Percentiles rank a stretch among this genome's conserved stretches.
These are phyloP conservation scores for Eimeria necatrix DNA, from an alignment of 169 alveolate species.

Conservation along the genomic window DNA sequence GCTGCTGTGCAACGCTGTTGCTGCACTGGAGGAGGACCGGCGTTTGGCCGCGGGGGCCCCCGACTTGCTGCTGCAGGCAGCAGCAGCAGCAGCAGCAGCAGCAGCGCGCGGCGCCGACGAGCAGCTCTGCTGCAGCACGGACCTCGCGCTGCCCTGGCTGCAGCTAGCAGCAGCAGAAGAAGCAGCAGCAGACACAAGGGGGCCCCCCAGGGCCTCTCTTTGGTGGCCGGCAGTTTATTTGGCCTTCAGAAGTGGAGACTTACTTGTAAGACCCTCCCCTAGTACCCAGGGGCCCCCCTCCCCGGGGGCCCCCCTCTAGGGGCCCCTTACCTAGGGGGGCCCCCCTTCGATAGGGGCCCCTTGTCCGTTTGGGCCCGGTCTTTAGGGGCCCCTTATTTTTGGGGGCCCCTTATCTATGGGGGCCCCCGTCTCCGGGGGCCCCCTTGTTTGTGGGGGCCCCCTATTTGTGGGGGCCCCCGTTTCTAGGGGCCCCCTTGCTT, in stretches of 20 bases:
- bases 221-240: slow-evolving; percentile 76
- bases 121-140: slow-evolving; percentile 49
- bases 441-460: no score
- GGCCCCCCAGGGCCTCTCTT: background rate
- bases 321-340: no score
- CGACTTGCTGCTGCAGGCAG: slow-evolving; percentile 32
- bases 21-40: slow-evolving; percentile 50
- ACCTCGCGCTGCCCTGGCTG: slow-evolving; percentile 52
- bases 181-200: background rate
- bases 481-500: no score
- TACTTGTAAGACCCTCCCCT: background rate
- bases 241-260: slow-evolving; percentile 71
- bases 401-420: no score
- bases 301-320: no score
- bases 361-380: no score
- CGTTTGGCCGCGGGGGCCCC: slow-evolving; percentile 39
- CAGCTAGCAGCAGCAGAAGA: slow-evolving; percentile 60
- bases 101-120: slow-evolving; percentile 17
- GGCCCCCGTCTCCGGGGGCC: no score
- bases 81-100: slow-evolving; percentile 44
- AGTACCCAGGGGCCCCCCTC: background rate
- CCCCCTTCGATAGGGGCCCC: no score
- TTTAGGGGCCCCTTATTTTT: no score
- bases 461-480: background rate
- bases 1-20: slow-evolving; percentile 4